Percentiles rank a stretch among this genome's conserved stretches.
Conservation (phyloP, 768 basidiomycete species). For the Calvatia gigantea region DNA sequence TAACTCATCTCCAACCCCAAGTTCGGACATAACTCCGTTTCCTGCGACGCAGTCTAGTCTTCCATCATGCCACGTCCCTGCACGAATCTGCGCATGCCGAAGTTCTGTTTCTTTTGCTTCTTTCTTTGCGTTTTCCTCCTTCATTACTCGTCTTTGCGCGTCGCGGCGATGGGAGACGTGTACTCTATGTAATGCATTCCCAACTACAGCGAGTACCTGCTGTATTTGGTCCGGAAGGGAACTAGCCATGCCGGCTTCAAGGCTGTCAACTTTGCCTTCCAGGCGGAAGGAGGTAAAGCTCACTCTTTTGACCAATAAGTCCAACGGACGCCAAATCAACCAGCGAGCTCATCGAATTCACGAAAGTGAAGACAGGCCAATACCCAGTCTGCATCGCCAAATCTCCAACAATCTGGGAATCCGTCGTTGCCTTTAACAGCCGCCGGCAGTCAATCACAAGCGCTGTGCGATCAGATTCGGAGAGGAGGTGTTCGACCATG, state of each 20-base stretch:
- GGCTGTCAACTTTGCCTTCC: not conserved
- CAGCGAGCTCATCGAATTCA: conserved; percentile 75
- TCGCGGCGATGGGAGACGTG: conserved; percentile 44
- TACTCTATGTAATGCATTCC: conserved; percentile 65
- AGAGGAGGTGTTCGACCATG: conserved; percentile 52
- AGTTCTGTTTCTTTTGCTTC: conserved; percentile 35
- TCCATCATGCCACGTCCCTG: conserved; percentile 84
- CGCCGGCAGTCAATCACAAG: conserved; percentile 83
- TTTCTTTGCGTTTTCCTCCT: conserved; percentile 32
- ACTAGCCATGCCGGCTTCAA: conserved; percentile 74
- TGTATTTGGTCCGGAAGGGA: conserved; percentile 81
- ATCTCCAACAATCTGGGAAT: conserved; percentile 59
- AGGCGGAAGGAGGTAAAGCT: conserved; percentile 6
- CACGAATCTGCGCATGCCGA: conserved; percentile 43
- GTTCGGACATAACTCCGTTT: conserved; percentile 81
- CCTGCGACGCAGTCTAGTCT: conserved; percentile 83
- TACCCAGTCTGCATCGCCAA: conserved; percentile 86
- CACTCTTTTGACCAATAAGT: conserved; percentile 93
- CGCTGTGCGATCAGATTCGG: conserved; percentile 50
- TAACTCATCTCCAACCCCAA: conserved; percentile 78
- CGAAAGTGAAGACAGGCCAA: conserved; percentile 84
- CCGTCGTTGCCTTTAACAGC: conserved; percentile 66
- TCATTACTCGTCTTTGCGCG: conserved; percentile 33
- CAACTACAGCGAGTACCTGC: conserved; percentile 78
- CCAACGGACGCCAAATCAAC: conserved; percentile 92